Conservation (phyloP, 805 yeast genomes). For the Schwanniomyces vanrijiae region DNA sequence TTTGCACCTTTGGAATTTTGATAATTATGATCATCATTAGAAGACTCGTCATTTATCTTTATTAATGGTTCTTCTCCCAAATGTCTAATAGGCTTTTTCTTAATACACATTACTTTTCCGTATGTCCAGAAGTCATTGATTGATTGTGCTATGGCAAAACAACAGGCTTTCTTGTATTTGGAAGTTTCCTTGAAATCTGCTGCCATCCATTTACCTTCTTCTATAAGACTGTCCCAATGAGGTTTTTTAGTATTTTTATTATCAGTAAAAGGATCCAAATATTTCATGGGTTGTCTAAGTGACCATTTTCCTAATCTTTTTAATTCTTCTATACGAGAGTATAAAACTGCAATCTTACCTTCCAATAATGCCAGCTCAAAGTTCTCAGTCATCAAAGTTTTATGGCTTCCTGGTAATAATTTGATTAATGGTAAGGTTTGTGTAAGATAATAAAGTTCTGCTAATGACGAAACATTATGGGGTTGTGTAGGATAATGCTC, state of each 20-base stretch:
- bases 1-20: not conserved
- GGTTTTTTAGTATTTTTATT: conserved; percentile 24
- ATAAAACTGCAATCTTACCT: conserved; percentile 86
- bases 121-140: conserved; percentile 74
- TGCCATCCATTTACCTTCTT: conserved; percentile 84
- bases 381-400: conserved; percentile 79
- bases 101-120: conserved; percentile 68
- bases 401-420: conserved; percentile 81
- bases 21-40: not conserved
- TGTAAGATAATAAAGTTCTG: conserved; percentile 83
- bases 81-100: conserved; percentile 43
- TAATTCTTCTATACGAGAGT: conserved; percentile 88
- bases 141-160: conserved; percentile 69
- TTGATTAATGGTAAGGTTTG: conserved; percentile 85
- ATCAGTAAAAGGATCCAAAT: conserved; percentile 59
- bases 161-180: conserved; percentile 68
- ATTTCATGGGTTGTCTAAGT: conserved; percentile 75
- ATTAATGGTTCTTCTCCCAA: conserved; percentile 9
- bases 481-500: conserved; percentile 42
- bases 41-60: not conserved
- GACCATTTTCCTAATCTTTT: conserved; percentile 90
- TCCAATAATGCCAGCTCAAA: conserved; percentile 85
- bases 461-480: conserved; percentile 56
- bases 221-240: conserved; percentile 72
- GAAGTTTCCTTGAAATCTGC: conserved; percentile 70